Percentiles rank a stretch among this genome's conserved stretches.
These are phyloP conservation scores for Tricholoma flavovirens DNA, from an alignment of 768 basidiomycete genomes.

Conservation along the genomic window DNA sequence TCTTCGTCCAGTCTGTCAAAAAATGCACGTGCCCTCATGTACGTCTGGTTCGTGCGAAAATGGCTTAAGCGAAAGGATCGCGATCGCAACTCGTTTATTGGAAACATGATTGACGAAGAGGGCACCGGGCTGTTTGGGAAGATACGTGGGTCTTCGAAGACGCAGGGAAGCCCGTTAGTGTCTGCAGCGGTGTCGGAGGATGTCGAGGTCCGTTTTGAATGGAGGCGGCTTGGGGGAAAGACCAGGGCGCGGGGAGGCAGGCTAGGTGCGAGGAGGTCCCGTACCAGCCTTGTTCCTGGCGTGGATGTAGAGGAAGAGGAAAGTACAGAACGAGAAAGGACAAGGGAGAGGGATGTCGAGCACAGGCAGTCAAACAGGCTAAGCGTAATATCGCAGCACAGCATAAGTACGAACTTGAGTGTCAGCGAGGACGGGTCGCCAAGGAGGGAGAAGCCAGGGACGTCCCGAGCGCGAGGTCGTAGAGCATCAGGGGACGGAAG, in stretches of 20 bases:
- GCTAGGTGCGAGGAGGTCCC: constrained; percentile 7
- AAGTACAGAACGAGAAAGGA: constrained; percentile 22
- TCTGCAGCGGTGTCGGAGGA: constrained; percentile 25
- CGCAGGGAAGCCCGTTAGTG: constrained; percentile 1
- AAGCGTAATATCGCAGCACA: constrained; percentile 37
- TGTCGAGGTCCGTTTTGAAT: constrained; percentile 76
- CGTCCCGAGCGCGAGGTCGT: background rate
- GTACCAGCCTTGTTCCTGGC: constrained; percentile 2
- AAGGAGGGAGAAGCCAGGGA: background rate
- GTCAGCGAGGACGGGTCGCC: constrained; percentile 17
- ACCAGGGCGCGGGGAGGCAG: constrained; percentile 17
- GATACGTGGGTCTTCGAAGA: constrained; percentile 8
- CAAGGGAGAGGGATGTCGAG: constrained; percentile 13
- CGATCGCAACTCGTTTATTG: background rate
- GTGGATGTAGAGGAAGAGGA: constrained; percentile 39
- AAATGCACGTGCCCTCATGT: constrained; percentile 32
- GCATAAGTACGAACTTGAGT: constrained; percentile 26
- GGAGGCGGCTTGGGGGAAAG: constrained; percentile 44
- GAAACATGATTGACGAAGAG: constrained; percentile 15
- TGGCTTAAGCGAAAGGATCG: constrained; percentile 59
- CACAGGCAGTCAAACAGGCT: constrained; percentile 22
- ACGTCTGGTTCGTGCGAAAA: constrained; percentile 70
- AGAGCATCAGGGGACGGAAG: constrained; percentile 3
- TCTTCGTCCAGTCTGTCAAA: constrained; percentile 5
- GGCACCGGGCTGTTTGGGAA: constrained; percentile 38